Percentiles rank a stretch among this genome's conserved stretches.
These are phyloP conservation scores for Naegleria gruberi DNA, from an alignment of 208 protist genomes.

Conservation along the genomic window DNA sequence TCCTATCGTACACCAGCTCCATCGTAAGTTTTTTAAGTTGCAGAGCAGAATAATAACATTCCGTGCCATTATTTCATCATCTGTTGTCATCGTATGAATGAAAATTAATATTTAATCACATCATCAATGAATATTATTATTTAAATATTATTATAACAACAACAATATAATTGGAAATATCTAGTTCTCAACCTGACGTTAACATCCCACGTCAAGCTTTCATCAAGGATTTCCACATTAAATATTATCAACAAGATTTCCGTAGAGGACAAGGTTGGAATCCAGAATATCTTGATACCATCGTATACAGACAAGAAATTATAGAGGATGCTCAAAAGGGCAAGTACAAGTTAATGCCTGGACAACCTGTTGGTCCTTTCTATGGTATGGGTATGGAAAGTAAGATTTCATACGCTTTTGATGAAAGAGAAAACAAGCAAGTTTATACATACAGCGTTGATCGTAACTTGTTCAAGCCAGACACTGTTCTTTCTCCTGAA, in stretches of 20 bases:
- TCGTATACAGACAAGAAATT: slow-evolving; percentile 12
- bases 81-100: too few relatives aligned
- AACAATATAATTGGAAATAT: neutral
- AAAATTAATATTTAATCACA: too few relatives aligned
- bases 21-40: neutral
- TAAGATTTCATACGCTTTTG: neutral
- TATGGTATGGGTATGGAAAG: neutral
- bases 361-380: slow-evolving; percentile 21
- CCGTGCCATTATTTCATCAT: neutral
- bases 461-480: neutral
- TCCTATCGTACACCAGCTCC: neutral
- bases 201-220: neutral
- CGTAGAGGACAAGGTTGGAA: neutral
- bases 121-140: neutral
- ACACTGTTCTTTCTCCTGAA: neutral
- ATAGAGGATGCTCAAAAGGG: neutral
- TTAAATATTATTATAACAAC: neutral
- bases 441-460: neutral
- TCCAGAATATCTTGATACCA: neutral
- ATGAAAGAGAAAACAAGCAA: slow-evolving; percentile 7
- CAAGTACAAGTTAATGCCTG: neutral
- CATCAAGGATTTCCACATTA: slow-evolving; percentile 20
- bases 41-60: neutral
- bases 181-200: neutral
- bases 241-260: slow-evolving; percentile 10